Percentiles rank a stretch among this genome's conserved stretches.
Conservation (phyloP, 163 green algal species). For the Prototheca wickerhamii region DNA sequence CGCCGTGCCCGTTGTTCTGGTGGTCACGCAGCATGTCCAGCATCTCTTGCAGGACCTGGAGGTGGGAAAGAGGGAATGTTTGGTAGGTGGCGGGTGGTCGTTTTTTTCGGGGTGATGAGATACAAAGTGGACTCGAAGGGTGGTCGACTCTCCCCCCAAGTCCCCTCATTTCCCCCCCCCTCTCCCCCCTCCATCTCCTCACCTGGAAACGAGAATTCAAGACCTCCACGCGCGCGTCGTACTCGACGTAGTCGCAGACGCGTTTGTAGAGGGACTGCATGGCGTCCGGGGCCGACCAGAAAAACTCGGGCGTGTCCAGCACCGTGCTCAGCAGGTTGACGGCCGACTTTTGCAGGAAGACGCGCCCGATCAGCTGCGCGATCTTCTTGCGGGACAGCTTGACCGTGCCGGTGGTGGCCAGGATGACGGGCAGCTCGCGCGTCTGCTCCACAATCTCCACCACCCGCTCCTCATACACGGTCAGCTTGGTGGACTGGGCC, state of each 20-base stretch:
- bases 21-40: conserved; percentile 60
- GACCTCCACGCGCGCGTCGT: conserved; percentile 73
- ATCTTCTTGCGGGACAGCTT: conserved; percentile 53
- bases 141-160: neutral
- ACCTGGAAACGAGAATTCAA: conserved; percentile 77
- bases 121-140: no score
- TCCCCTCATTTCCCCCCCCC: neutral
- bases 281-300: conserved; percentile 68
- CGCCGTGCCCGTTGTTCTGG: conserved; percentile 65
- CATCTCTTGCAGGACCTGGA: conserved; percentile 71
- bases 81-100: no score
- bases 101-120: no score
- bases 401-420: conserved; percentile 48
- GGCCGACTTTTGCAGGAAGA: conserved; percentile 66
- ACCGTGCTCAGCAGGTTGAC: conserved; percentile 78
- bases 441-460: conserved; percentile 64
- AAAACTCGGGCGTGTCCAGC: conserved; percentile 80
- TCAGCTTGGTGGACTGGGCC: conserved; percentile 66
- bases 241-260: conserved; percentile 75
- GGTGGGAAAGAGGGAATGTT: no score
- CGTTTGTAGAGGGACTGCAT: conserved; percentile 76
- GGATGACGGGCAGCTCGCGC: conserved; percentile 66
- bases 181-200: neutral
- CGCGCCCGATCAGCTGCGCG: conserved; percentile 68
- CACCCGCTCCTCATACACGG: conserved; percentile 60